Conservation (phyloP, 2,329 filamentous ascomycete species). For the Cadophora gregata region DNA sequence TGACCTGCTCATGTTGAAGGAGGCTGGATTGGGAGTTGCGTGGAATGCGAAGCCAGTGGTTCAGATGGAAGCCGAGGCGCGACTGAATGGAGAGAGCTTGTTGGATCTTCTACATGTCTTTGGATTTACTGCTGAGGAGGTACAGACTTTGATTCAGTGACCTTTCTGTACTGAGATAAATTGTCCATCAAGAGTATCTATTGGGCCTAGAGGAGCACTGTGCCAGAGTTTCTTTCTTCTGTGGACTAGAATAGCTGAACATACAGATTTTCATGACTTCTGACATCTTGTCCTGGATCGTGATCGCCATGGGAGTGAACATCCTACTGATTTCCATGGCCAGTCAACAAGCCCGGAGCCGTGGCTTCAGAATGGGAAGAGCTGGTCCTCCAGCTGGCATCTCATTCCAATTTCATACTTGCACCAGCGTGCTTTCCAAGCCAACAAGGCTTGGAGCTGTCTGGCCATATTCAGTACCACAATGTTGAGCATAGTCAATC, state of each 20-base stretch:
- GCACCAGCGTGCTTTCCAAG: neutral
- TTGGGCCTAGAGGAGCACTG: neutral
- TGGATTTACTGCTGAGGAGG: conserved; percentile 72
- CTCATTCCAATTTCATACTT: neutral
- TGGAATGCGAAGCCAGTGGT: conserved; percentile 86
- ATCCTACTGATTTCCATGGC: neutral
- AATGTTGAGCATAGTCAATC: neutral
- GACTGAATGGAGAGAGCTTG: conserved; percentile 73
- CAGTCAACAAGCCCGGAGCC: neutral
- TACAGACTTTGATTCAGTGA: conserved; percentile 46
- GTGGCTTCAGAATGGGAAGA: neutral
- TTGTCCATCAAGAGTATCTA: neutral
- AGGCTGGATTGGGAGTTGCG: conserved; percentile 77
- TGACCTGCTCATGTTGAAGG: conserved; percentile 79
- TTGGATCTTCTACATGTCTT: conserved; percentile 77
- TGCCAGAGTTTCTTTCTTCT: neutral
- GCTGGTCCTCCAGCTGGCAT: neutral
- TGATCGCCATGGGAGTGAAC: neutral
- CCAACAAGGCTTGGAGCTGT: neutral
- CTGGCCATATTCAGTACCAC: neutral
- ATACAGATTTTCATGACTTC: conserved; percentile 1
- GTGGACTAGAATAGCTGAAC: conserved; percentile 7
- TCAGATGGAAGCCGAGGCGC: conserved; percentile 75
- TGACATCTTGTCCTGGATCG: neutral
- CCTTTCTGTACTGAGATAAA: neutral